These are phyloP conservation scores for Boletus rubroflammeus DNA, from an alignment of 768 basidiomycete species.

Conservation along the genomic window DNA sequence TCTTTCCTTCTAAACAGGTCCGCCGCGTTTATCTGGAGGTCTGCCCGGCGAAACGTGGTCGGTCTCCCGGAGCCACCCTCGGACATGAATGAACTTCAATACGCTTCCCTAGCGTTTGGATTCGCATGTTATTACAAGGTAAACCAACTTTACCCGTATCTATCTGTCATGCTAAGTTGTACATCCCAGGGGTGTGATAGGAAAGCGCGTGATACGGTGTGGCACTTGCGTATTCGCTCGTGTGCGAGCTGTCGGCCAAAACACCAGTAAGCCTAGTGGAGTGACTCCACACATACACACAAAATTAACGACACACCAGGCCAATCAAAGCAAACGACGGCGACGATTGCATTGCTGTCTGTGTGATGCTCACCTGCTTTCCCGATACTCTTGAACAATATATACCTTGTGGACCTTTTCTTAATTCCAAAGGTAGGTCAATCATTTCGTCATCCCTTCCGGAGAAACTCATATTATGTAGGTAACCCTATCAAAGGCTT, in stretches of 20 bases:
- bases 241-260: slow-evolving; percentile 27
- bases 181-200: slow-evolving; percentile 21
- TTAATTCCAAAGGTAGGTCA: slow-evolving; percentile 21
- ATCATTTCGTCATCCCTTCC: neutral
- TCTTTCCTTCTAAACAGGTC: slow-evolving; percentile 35
- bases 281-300: neutral
- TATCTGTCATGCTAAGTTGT: neutral
- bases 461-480: slow-evolving; percentile 8
- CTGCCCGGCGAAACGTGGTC: slow-evolving; percentile 35
- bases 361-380: slow-evolving; percentile 6
- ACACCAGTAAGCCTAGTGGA: slow-evolving; percentile 18
- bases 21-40: slow-evolving; percentile 30
- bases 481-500: slow-evolving; percentile 22
- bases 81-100: slow-evolving; percentile 49
- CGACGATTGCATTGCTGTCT: slow-evolving; percentile 3
- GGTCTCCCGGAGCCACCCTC: slow-evolving; percentile 44
- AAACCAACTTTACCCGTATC: neutral
- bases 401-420: slow-evolving; percentile 26
- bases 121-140: slow-evolving; percentile 40
- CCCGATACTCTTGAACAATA: slow-evolving; percentile 18
- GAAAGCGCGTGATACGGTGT: slow-evolving; percentile 27
- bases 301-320: slow-evolving; percentile 2
- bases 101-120: slow-evolving; percentile 47
- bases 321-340: slow-evolving; percentile 17
- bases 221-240: slow-evolving; percentile 33